Conservation (phyloP, 2,329 filamentous ascomycete genomes). For the Apiospora hydei region DNA sequence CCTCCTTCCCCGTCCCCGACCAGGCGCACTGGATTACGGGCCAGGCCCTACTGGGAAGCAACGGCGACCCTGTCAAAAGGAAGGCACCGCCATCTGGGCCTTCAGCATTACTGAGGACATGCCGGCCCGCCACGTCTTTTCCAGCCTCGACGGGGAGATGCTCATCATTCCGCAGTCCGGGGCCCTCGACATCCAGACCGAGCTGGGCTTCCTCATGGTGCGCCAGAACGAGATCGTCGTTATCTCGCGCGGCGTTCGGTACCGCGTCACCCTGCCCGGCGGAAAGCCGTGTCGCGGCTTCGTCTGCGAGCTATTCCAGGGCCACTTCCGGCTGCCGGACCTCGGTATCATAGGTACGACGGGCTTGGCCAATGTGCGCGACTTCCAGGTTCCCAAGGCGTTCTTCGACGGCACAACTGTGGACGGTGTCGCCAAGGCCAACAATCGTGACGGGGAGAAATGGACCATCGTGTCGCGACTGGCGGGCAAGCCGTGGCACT, state of each 20-base stretch:
- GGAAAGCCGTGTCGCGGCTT: conserved; percentile 62
- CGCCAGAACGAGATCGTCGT: conserved; percentile 73
- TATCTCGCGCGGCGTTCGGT: conserved; percentile 69
- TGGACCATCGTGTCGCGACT: conserved; percentile 63
- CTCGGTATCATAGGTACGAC: conserved; percentile 70
- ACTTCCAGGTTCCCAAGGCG: conserved; percentile 71
- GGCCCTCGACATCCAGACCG: conserved; percentile 70
- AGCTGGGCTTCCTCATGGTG: conserved; percentile 69
- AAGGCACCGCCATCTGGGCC: conserved; percentile 75
- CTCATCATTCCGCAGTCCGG: conserved; percentile 73
- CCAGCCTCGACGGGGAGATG: conserved; percentile 76
- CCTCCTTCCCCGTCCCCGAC: conserved; percentile 76
- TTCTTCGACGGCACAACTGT: conserved; percentile 62
- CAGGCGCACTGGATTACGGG: conserved; percentile 54
- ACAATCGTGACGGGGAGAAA: conserved; percentile 36
- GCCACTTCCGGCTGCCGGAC: conserved; percentile 68
- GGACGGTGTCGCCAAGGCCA: conserved; percentile 41
- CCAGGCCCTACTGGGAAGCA: conserved; percentile 71
- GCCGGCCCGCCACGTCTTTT: conserved; percentile 72
- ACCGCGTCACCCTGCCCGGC: conserved; percentile 61
- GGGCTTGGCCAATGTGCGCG: conserved; percentile 66
- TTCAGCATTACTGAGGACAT: conserved; percentile 77
- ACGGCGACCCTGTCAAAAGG: conserved; percentile 78
- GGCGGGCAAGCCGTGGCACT: conserved; percentile 66
- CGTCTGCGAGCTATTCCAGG: conserved; percentile 69